phyloP scores from a whole-genome alignment of 805 yeast genomes.

The Candida sithepensis region DNA sequence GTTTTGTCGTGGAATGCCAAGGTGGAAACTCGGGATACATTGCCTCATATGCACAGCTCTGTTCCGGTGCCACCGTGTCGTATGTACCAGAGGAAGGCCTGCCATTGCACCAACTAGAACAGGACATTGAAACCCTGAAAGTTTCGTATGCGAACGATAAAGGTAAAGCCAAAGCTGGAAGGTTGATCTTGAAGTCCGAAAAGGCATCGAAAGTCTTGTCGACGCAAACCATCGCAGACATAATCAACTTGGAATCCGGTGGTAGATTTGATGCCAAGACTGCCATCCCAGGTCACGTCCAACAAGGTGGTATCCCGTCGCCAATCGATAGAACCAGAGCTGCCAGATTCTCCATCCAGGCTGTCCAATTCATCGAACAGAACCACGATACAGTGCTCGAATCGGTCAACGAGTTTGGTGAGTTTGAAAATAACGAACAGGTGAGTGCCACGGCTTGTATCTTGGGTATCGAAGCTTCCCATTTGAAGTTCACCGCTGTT shows the following conservation, averaged over 20 bases:
- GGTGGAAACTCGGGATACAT: constrained; percentile 96
- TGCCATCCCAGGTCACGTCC: constrained; percentile 97
- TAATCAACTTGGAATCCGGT: constrained; percentile 66
- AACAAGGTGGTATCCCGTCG: constrained; percentile 92
- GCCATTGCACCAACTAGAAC: constrained; percentile 60
- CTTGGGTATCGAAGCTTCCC: constrained; percentile 77
- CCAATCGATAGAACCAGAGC: constrained; percentile 77
- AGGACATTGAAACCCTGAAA: constrained; percentile 68
- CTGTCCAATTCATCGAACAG: constrained; percentile 65
- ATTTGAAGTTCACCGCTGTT: constrained; percentile 69
- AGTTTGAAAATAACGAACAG: constrained; percentile 23
- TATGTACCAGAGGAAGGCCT: constrained; percentile 89
- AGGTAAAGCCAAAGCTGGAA: constrained; percentile 82
- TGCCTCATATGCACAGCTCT: constrained; percentile 80
- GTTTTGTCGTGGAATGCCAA: constrained; percentile 95
- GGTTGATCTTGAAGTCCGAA: constrained; percentile 79
- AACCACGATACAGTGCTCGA: constrained; percentile 14
- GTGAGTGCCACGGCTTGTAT: constrained; percentile 66
- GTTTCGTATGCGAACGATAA: constrained; percentile 67
- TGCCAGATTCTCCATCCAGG: constrained; percentile 64
- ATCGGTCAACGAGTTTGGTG: constrained; percentile 29
- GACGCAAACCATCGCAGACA: constrained; percentile 77
- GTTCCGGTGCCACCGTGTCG: constrained; percentile 87
- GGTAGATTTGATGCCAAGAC: constrained; percentile 86
- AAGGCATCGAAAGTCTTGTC: constrained; percentile 79